These are phyloP conservation scores for Daldinia grandis DNA, from an alignment of 495 filamentous ascomycete genomes.

Conservation along the genomic window DNA sequence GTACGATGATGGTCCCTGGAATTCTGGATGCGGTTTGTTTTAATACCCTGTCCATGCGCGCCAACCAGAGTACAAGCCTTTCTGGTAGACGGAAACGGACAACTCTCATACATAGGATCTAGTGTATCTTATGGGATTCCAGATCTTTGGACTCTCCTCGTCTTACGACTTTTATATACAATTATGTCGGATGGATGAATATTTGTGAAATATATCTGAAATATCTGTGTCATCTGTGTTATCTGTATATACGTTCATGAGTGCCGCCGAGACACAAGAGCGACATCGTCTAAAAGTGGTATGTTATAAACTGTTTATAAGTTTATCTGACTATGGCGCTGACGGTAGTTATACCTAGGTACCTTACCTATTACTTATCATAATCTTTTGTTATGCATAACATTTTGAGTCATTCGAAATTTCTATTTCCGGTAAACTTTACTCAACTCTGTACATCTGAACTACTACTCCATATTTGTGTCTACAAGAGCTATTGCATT, in stretches of 20 bases:
- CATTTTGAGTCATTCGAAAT: constrained; percentile 8
- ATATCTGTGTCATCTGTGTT: not conserved
- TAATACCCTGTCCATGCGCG: constrained; percentile 29
- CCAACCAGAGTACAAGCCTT: constrained; percentile 22
- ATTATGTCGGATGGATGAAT: not conserved
- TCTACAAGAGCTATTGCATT: not conserved
- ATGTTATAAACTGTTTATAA: constrained; percentile 2
- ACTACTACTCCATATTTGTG: not conserved
- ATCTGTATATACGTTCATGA: constrained; percentile 7
- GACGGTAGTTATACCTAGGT: too few species aligned
- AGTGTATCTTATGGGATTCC: not conserved
- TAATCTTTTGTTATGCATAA: not conserved
- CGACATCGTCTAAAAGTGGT: not conserved
- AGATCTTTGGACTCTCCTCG: constrained; percentile 6
- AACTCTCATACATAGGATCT: not conserved
- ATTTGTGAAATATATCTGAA: constrained; percentile 3
- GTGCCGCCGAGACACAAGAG: constrained; percentile 33
- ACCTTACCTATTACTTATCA: too few species aligned
- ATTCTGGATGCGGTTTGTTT: constrained; percentile 21
- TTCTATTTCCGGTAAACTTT: not conserved
- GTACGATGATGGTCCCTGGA: constrained; percentile 22
- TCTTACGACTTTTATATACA: not conserved
- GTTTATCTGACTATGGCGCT: not conserved
- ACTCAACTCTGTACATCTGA: not conserved
- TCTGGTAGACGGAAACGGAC: constrained; percentile 11